phyloP scores from a whole-genome alignment of 352 stramenopile genomes.

The Phytophthora melonis region DNA sequence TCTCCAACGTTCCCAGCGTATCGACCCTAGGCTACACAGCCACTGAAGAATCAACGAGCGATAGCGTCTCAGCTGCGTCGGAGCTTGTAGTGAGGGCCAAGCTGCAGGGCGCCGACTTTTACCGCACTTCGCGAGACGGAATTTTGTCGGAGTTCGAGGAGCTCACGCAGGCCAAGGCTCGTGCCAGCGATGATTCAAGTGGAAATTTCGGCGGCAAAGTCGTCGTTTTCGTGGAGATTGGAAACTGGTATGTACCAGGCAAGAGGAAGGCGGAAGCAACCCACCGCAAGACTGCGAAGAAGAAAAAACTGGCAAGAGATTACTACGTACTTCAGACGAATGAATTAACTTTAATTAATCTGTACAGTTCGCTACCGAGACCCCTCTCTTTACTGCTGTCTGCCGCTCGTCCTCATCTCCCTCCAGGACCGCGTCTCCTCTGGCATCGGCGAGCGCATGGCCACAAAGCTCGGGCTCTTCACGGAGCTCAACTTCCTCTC shows the following conservation, averaged over 20 bases:
- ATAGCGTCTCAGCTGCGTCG: neutral
- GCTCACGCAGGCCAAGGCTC: neutral
- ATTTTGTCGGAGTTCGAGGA: neutral
- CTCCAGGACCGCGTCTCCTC: neutral
- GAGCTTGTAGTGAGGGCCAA: neutral
- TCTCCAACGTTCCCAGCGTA: no score
- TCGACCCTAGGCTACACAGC: no score
- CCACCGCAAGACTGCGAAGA: neutral
- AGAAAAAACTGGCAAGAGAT: no score
- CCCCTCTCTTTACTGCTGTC: neutral
- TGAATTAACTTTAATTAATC: neutral
- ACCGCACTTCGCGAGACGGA: neutral
- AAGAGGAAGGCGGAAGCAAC: no score
- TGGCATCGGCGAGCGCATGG: neutral
- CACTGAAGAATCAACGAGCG: neutral
- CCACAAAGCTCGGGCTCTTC: slow-evolving; percentile 10
- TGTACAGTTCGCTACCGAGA: neutral
- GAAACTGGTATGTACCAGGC: no score
- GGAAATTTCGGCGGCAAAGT: neutral
- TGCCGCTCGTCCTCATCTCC: neutral
- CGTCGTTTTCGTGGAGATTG: neutral
- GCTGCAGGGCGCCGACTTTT: neutral
- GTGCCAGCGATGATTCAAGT: neutral
- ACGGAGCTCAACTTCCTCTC: neutral
- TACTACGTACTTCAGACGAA: neutral